phyloP scores from a whole-genome alignment of 768 basidiomycete species.

The Naematelia encephala region DNA sequence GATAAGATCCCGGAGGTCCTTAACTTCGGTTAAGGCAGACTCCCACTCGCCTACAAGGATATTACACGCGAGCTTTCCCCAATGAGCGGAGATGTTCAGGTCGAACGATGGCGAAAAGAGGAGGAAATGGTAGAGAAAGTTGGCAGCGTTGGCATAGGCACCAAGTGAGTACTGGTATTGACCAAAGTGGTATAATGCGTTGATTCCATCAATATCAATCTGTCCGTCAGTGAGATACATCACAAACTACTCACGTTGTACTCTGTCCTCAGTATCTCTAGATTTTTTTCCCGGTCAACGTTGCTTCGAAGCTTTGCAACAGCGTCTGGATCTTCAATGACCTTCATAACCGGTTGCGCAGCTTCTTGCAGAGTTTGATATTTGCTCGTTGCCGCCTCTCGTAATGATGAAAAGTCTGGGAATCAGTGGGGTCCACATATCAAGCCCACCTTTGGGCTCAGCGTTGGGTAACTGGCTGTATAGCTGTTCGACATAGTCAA shows the following conservation, averaged over 20 bases:
- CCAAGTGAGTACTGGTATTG: slow-evolving; percentile 99
- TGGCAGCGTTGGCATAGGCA: slow-evolving; percentile 91
- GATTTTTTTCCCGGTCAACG: slow-evolving; percentile 94
- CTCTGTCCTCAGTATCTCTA: slow-evolving; percentile 89
- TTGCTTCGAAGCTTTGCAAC: slow-evolving; percentile 73
- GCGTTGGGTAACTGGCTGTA: slow-evolving; percentile 65
- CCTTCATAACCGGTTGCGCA: slow-evolving; percentile 87
- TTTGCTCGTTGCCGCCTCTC: slow-evolving; percentile 74
- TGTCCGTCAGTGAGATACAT: slow-evolving; percentile 47
- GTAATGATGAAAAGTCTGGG: slow-evolving; percentile 77
- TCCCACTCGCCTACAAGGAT: slow-evolving; percentile 95
- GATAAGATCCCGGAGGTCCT: slow-evolving; percentile 86
- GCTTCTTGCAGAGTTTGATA: slow-evolving; percentile 82
- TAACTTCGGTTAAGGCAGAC: slow-evolving; percentile 88
- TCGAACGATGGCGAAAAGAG: slow-evolving; percentile 90
- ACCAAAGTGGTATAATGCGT: slow-evolving; percentile 93
- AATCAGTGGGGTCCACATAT: no score
- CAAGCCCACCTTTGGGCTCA: slow-evolving; percentile 1
- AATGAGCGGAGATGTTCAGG: slow-evolving; percentile 92
- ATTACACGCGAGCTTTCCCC: slow-evolving; percentile 97
- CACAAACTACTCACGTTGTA: slow-evolving; percentile 63
- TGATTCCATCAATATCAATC: slow-evolving; percentile 94
- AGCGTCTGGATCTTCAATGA: slow-evolving; percentile 95
- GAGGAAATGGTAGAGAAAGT: slow-evolving; percentile 98
- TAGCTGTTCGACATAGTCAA: slow-evolving; percentile 81